Evolutionary conservation across 148 eudicot species (phyloP).

Genomic region (Camellia lanceoleosa): DNA sequence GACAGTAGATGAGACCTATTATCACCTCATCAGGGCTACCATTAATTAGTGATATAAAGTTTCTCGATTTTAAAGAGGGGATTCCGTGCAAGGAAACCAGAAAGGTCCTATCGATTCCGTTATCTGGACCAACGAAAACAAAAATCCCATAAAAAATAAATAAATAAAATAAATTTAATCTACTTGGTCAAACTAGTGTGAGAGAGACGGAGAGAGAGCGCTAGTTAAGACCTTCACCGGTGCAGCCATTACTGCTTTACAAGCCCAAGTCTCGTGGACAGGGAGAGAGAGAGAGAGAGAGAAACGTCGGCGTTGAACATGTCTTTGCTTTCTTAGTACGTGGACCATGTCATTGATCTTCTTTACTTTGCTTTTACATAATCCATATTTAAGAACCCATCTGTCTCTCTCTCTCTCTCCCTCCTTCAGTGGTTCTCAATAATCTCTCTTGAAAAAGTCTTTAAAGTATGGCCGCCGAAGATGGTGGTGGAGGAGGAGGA

Average conservation of each 20-base stretch:
- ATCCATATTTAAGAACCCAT: background rate
- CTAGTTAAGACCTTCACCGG: constrained; percentile 8
- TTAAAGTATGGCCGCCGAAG: constrained; percentile 10
- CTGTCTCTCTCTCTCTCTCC: background rate
- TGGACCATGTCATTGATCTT: no score
- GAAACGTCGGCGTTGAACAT: background rate
- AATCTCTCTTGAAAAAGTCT: background rate
- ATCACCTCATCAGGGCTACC: no score
- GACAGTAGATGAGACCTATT: no score
- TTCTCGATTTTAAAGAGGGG: no score
- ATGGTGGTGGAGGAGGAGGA: constrained; percentile 8
- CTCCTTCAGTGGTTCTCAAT: background rate
- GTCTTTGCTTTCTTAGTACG: background rate
- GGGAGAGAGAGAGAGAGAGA: background rate
- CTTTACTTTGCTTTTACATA: background rate
- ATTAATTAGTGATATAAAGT: no score
- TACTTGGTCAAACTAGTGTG: background rate
- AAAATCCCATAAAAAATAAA: no score
- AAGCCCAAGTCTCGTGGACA: no score
- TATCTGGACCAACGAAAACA: no score
- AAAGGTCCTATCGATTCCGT: no score
- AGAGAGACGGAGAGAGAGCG: background rate
- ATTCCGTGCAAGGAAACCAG: no score
- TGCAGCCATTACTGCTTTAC: background rate
- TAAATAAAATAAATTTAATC: no score